These are phyloP conservation scores for Lachnellula cervina DNA, from an alignment of 2,329 filamentous ascomycete species.

Conservation along the genomic window DNA sequence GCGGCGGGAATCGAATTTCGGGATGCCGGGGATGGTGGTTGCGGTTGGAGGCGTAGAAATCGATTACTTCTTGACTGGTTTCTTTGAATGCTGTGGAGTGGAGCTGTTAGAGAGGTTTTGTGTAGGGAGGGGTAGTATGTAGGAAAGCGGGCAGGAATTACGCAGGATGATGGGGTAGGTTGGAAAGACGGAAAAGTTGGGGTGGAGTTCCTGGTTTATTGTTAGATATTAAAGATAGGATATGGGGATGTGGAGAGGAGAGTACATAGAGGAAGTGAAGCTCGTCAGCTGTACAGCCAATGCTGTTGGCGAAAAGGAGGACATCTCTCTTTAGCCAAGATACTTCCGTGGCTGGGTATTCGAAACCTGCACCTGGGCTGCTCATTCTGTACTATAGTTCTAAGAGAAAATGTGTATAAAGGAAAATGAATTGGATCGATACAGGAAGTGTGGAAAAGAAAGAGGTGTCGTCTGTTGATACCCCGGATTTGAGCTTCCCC, in stretches of 20 bases:
- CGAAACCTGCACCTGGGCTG: conserved; percentile 60
- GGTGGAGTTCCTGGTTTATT: conserved; percentile 68
- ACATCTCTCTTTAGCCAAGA: conserved; percentile 85
- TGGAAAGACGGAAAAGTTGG: conserved; percentile 81
- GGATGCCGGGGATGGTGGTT: conserved; percentile 58
- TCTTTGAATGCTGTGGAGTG: conserved; percentile 55
- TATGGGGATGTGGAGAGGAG: conserved; percentile 8
- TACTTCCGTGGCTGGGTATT: conserved; percentile 71
- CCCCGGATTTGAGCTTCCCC: neutral
- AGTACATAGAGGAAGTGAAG: conserved; percentile 87
- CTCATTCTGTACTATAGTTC: conserved; percentile 22
- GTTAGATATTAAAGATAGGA: neutral
- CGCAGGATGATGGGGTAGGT: conserved; percentile 43
- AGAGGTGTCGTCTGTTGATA: neutral
- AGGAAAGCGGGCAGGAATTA: conserved; percentile 8
- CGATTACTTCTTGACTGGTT: conserved; percentile 60
- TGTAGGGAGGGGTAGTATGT: neutral
- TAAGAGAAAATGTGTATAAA: neutral
- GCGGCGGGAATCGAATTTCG: conserved; percentile 57
- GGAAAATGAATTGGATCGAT: neutral
- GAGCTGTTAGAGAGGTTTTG: conserved; percentile 5
- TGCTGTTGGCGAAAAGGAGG: conserved; percentile 84
- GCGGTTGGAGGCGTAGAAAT: conserved; percentile 58
- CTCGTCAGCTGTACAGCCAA: conserved; percentile 77
- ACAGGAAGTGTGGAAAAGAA: neutral